Percentiles rank a stretch among this genome's conserved stretches.
phyloP scores from a whole-genome alignment of 805 yeast species.

The Starmerella sirachaensis region DNA sequence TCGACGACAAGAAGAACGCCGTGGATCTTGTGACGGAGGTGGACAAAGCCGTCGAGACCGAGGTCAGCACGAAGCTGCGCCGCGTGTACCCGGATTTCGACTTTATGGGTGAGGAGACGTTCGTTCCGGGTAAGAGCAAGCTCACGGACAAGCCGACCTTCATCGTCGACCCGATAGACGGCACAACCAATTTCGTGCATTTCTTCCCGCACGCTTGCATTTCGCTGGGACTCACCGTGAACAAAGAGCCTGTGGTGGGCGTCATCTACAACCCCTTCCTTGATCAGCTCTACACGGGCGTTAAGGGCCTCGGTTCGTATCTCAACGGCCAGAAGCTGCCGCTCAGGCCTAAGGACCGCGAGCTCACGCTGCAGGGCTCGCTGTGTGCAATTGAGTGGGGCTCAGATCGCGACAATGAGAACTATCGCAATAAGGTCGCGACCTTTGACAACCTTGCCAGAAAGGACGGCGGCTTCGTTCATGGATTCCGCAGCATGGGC shows the following conservation, averaged over 20 bases:
- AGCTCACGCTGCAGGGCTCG: conserved; percentile 39
- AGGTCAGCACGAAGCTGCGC: conserved; percentile 29
- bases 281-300: conserved; percentile 42
- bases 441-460: conserved; percentile 39
- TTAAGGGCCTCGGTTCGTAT: conserved; percentile 44
- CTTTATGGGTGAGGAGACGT: conserved; percentile 54
- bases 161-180: conserved; percentile 55
- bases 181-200: conserved; percentile 55
- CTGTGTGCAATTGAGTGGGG: conserved; percentile 53
- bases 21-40: conserved; percentile 53
- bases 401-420: conserved; percentile 41
- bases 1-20: conserved; percentile 46
- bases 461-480: conserved; percentile 45
- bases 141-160: conserved; percentile 46
- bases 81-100: conserved; percentile 37
- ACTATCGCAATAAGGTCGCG: conserved; percentile 39
- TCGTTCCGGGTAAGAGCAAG: conserved; percentile 36
- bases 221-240: conserved; percentile 44
- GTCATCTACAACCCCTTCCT: conserved; percentile 54
- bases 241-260: conserved; percentile 44
- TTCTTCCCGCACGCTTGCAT: conserved; percentile 51
- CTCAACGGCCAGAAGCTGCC: conserved; percentile 37
- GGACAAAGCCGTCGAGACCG: conserved; percentile 44
- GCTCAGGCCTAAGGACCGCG: conserved; percentile 27
- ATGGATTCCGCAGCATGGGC: conserved; percentile 51